A percentile compares a stretch with the other conserved stretches of the same genome.
phyloP scores from a whole-genome alignment of 176 grass and related monocot genomes.

The Guadua angustifolia region DNA sequence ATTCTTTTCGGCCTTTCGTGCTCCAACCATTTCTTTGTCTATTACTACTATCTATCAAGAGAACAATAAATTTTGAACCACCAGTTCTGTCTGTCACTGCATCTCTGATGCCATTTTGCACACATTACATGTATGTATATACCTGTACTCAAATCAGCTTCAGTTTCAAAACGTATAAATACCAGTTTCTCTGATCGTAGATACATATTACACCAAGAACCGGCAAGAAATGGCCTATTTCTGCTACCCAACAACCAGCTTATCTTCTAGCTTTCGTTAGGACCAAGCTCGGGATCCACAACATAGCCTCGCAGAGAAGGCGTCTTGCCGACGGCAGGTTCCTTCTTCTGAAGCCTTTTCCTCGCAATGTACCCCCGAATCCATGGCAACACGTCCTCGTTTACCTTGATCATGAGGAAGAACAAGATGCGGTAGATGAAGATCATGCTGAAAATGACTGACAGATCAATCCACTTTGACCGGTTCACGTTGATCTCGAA shows the following conservation, averaged over 20 bases:
- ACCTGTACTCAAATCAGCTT: slow-evolving; percentile 58
- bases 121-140: slow-evolving; percentile 56
- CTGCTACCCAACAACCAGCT: slow-evolving; percentile 41
- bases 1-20: slow-evolving; percentile 3
- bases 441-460: slow-evolving; percentile 90
- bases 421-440: slow-evolving; percentile 93
- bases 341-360: slow-evolving; percentile 76
- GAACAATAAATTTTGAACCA: slow-evolving; percentile 28
- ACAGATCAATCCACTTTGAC: slow-evolving; percentile 83
- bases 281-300: slow-evolving; percentile 74
- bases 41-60: slow-evolving; percentile 20
- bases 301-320: slow-evolving; percentile 89
- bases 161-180: slow-evolving; percentile 57
- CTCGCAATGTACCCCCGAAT: slow-evolving; percentile 77
- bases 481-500: slow-evolving; percentile 84
- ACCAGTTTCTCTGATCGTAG: slow-evolving; percentile 57
- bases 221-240: slow-evolving; percentile 45
- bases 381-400: slow-evolving; percentile 88
- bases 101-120: slow-evolving; percentile 45
- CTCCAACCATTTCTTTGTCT: slow-evolving; percentile 14
- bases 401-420: slow-evolving; percentile 95
- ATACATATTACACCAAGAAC: slow-evolving; percentile 59
- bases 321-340: slow-evolving; percentile 55
- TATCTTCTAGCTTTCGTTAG: slow-evolving; percentile 49
- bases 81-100: slow-evolving; percentile 52